phyloP scores from a whole-genome alignment of 2,329 filamentous ascomycete genomes.

The Cladophialophora yegresii region DNA sequence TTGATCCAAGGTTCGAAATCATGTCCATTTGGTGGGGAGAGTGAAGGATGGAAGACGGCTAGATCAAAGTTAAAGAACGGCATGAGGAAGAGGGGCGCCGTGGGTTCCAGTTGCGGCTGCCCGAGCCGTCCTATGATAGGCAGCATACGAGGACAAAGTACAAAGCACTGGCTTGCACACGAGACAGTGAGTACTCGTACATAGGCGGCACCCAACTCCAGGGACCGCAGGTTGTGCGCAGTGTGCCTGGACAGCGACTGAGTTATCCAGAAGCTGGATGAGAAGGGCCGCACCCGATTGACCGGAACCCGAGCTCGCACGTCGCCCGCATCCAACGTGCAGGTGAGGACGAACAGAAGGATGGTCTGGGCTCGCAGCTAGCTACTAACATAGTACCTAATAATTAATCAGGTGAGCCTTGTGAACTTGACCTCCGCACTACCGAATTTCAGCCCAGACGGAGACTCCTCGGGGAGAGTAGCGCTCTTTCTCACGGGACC shows the following conservation, averaged over 20 bases:
- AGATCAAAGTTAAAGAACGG: slow-evolving; percentile 3
- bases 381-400: background rate
- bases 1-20: background rate
- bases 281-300: background rate
- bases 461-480: background rate
- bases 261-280: no score
- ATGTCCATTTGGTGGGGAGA: background rate
- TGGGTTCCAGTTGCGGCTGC: background rate
- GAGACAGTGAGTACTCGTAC: no score
- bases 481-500: background rate
- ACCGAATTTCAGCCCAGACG: background rate
- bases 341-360: no score
- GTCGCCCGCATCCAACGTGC: background rate
- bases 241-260: background rate
- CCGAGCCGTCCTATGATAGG: background rate
- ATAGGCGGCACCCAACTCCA: no score
- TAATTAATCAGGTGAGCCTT: background rate
- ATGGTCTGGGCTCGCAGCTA: background rate
- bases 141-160: background rate
- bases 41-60: slow-evolving; percentile 1
- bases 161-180: no score
- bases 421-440: background rate
- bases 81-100: slow-evolving; percentile 4
- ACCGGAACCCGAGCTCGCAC: background rate
- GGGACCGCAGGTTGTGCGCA: background rate